phyloP scores from a whole-genome alignment of 805 yeast genomes.

The Jamesozyma gamospora region DNA sequence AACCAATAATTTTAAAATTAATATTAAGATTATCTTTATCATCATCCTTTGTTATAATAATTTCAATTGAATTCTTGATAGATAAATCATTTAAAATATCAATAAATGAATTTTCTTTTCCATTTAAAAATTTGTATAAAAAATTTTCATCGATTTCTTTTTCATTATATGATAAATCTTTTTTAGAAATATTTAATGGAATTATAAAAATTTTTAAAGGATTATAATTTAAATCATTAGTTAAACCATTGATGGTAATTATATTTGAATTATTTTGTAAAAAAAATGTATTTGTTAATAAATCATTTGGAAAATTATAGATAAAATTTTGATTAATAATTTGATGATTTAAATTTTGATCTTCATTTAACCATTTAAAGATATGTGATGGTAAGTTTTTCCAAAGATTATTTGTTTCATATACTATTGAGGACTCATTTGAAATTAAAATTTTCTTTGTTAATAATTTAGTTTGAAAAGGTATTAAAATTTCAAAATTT shows the following conservation, averaged over 20 bases:
- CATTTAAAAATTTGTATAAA: background rate
- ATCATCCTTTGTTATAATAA: background rate
- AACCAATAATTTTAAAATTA: slow-evolving; percentile 12
- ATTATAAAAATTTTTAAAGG: background rate
- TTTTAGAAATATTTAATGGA: background rate
- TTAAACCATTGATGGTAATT: background rate
- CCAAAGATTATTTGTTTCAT: background rate
- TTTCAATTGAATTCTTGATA: slow-evolving; percentile 1
- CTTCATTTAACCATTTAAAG: background rate
- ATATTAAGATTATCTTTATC: background rate
- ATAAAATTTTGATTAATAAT: background rate
- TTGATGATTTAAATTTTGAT: background rate
- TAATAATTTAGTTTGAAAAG: background rate
- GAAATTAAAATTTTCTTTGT: background rate
- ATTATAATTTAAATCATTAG: background rate
- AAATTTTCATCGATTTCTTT: background rate
- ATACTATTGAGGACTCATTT: background rate
- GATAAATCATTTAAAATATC: slow-evolving; percentile 3
- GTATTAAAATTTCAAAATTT: background rate
- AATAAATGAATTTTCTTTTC: background rate
- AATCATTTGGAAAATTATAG: background rate
- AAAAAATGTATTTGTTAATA: background rate
- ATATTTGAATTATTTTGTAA: background rate
- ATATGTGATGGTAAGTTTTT: background rate
- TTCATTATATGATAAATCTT: background rate